A percentile compares a stretch with the other conserved stretches of the same genome.
Conservation (phyloP, 129 eudicot genomes). For the Mikania micrantha region DNA sequence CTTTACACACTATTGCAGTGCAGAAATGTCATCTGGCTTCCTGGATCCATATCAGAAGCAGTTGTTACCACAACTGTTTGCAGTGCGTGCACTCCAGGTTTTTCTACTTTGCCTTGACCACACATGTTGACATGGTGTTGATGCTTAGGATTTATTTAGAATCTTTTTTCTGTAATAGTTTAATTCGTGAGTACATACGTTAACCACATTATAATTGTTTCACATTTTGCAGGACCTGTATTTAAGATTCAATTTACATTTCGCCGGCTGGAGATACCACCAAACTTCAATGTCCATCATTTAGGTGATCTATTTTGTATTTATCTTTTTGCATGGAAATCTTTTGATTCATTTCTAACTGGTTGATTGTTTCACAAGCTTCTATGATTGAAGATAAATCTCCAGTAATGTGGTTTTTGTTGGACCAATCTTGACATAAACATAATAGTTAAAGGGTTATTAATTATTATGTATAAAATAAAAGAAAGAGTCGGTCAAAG, state of each 20-base stretch:
- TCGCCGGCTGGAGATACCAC: conserved; percentile 91
- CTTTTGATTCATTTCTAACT: too few species aligned
- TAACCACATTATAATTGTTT: conserved; percentile 1
- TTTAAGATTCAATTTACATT: conserved; percentile 81
- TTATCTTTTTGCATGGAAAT: too few species aligned
- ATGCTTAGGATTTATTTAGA: background rate
- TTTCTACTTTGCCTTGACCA: conserved; percentile 1
- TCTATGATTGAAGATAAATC: background rate
- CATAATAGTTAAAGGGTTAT: too few species aligned
- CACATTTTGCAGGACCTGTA: conserved; percentile 68
- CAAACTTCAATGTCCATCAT: conserved; percentile 61
- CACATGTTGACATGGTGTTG: background rate
- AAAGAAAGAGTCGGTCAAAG: too few species aligned
- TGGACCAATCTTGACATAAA: too few species aligned
- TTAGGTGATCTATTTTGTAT: conserved; percentile 44
- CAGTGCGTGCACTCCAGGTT: conserved; percentile 83
- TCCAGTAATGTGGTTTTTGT: background rate
- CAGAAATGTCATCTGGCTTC: conserved; percentile 90
- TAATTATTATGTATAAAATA: too few species aligned
- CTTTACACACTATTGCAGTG: conserved; percentile 47
- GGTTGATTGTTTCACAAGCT: too few species aligned
- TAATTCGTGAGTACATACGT: background rate
- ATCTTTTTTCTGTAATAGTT: background rate
- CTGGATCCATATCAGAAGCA: conserved; percentile 81
- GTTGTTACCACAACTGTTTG: conserved; percentile 65